Evolutionary conservation across 768 basidiomycete genomes (phyloP).

Genomic region (Rhizopogon vinicolor): DNA sequence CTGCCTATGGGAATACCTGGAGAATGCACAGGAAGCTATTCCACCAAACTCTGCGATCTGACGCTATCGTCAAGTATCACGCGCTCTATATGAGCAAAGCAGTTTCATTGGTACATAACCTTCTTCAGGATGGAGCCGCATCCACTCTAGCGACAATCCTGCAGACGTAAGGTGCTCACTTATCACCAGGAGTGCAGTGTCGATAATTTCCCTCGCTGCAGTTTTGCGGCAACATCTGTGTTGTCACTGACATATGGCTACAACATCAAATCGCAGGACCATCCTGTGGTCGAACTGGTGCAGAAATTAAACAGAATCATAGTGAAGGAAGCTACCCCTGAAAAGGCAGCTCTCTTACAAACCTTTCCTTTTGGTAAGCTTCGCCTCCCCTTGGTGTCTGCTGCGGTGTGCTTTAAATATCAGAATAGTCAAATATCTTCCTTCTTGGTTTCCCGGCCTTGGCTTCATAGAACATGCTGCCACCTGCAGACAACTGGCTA

Average conservation of each 20-base stretch:
- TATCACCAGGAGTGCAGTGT: not conserved
- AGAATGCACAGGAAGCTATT: slow-evolving; percentile 12
- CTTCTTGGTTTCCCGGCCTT: slow-evolving; percentile 10
- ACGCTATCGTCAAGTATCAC: slow-evolving; percentile 4
- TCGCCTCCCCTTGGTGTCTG: not conserved
- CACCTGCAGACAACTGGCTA: not conserved
- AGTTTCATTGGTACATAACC: not conserved
- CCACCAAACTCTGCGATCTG: slow-evolving; percentile 8
- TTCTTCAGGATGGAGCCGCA: not conserved
- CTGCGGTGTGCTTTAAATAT: not conserved
- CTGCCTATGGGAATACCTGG: slow-evolving; percentile 14
- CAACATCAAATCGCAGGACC: not conserved
- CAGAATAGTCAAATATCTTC: slow-evolving; percentile 7
- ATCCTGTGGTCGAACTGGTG: slow-evolving; percentile 1
- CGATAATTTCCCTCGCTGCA: not conserved
- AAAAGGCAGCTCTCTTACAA: not conserved
- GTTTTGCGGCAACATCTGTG: not conserved
- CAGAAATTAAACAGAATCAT: not conserved
- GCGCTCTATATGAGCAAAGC: slow-evolving; percentile 2
- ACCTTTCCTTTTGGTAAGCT: slow-evolving; percentile 8
- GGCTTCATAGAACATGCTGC: slow-evolving; percentile 4
- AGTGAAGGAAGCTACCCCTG: not conserved
- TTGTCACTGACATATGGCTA: slow-evolving; percentile 4
- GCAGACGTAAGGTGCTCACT: not conserved
- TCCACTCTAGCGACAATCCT: not conserved